Evolutionary conservation across 2,329 filamentous ascomycete species (phyloP).

Genomic region (Colletotrichum theobromicola): DNA sequence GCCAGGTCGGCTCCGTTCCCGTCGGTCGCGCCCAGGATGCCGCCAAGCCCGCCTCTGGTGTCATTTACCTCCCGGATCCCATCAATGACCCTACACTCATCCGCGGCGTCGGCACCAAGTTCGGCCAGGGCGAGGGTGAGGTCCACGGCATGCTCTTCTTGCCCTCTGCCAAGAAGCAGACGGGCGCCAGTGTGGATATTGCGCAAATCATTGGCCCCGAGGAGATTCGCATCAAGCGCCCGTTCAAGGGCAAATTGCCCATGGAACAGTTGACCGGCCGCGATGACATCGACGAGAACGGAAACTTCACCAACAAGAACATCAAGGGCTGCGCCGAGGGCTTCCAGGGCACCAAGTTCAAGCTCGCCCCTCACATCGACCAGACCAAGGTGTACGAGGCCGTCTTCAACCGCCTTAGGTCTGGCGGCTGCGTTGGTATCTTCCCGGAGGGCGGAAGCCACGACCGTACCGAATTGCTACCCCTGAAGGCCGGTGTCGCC

Average conservation of each 20-base stretch:
- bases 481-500: constrained; percentile 93
- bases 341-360: constrained; percentile 82
- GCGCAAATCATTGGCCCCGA: constrained; percentile 79
- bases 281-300: constrained; percentile 72
- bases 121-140: constrained; percentile 74
- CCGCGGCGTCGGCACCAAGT: constrained; percentile 80
- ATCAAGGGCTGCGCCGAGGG: constrained; percentile 60
- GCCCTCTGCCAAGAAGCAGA: constrained; percentile 79
- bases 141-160: constrained; percentile 85
- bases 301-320: constrained; percentile 63
- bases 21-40: constrained; percentile 91
- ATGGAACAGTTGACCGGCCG: constrained; percentile 83
- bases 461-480: constrained; percentile 88
- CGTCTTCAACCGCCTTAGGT: constrained; percentile 82
- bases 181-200: constrained; percentile 83
- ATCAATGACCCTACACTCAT: constrained; percentile 83
- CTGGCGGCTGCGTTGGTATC: constrained; percentile 90
- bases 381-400: constrained; percentile 93
- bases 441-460: constrained; percentile 98
- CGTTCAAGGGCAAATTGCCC: constrained; percentile 79
- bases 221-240: constrained; percentile 85
- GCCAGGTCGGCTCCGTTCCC: constrained; percentile 87
- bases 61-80: constrained; percentile 88
- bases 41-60: constrained; percentile 79
- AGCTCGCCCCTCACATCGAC: constrained; percentile 90